Evolutionary conservation across 73 alveolate genomes (phyloP).

Genomic region (Paramecium biaurelia): DNA sequence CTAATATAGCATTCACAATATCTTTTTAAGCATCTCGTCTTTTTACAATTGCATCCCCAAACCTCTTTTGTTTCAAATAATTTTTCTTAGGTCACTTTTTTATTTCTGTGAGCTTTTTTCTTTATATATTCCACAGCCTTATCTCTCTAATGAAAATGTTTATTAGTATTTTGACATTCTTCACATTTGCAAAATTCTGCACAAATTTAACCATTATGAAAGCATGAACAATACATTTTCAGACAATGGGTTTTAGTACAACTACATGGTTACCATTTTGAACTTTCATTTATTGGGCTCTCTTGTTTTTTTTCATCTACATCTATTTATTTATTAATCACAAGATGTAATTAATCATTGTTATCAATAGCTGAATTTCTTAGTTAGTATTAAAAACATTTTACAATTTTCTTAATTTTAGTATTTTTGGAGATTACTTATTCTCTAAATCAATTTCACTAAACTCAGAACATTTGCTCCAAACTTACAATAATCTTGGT

Average conservation of each 20-base stretch:
- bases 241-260: constrained; percentile 40
- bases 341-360: neutral
- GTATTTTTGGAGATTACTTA: neutral
- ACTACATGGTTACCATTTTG: constrained; percentile 45
- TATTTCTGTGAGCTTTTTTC: constrained; percentile 31
- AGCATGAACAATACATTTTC: constrained; percentile 34
- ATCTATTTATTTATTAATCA: neutral
- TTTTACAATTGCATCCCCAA: constrained; percentile 42
- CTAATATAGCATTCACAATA: constrained; percentile 25
- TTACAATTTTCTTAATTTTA: neutral
- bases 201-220: neutral
- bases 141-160: neutral
- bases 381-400: neutral
- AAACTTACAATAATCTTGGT: neutral
- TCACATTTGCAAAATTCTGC: constrained; percentile 7
- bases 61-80: neutral
- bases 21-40: neutral
- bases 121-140: neutral
- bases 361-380: constrained; percentile 21
- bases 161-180: neutral
- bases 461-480: constrained; percentile 15
- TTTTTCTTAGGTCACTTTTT: neutral
- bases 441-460: constrained; percentile 16
- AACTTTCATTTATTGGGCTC: neutral
- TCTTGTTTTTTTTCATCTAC: neutral